Base-by-base conservation (phyloP, 2,329 filamentous ascomycete species). In the Nannizzia gypsea region DNA sequence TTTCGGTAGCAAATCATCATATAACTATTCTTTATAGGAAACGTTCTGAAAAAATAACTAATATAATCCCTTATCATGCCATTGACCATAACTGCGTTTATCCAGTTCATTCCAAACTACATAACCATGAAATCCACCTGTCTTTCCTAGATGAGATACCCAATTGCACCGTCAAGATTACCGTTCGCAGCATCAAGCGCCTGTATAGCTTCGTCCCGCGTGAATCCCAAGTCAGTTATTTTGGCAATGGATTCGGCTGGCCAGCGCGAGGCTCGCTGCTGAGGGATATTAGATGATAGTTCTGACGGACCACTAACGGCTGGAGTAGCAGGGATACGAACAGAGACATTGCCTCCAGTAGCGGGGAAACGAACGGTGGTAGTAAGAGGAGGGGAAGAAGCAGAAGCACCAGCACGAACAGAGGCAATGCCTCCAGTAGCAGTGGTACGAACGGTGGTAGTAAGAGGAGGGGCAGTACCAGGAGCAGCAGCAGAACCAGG, bases 161-260 rank as follows among this genome's bases (percentile, higher is more conserved):
- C 85, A 54, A 90, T 91, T n/a, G 92, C 92, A 64, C 86, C 83
- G 63, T 97, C 89, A 6, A 96, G 83, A 68, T 97, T 89, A 20
- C 93, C 92, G 20, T 85, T 85, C 15, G 89, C 88, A 31, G 89
- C 89, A 67, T 90, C 83, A 57, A 99, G 77, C 1, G 91, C 90
- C 62, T 87, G 84, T 58, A 93, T 80, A 0, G 91, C 92, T 66
- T 89, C 82, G 62, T 87, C 81, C 58, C 86, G 80, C 1, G 85
- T 83, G 65, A 93, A 90, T 0, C 92, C 91, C 64, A 97, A 78
- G 54, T 84, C 82, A 55, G 87, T 81, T 40, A 97, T 82, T 67
- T 87, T 86, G 57, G 89, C 83, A 59, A 97, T 84, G 34, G 86
- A 81, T 64, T 87, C 84, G 56, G 82, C 22, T 78, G 82, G 69